Conservation (phyloP, 306 rosid genomes). For the Morella rubra region DNA sequence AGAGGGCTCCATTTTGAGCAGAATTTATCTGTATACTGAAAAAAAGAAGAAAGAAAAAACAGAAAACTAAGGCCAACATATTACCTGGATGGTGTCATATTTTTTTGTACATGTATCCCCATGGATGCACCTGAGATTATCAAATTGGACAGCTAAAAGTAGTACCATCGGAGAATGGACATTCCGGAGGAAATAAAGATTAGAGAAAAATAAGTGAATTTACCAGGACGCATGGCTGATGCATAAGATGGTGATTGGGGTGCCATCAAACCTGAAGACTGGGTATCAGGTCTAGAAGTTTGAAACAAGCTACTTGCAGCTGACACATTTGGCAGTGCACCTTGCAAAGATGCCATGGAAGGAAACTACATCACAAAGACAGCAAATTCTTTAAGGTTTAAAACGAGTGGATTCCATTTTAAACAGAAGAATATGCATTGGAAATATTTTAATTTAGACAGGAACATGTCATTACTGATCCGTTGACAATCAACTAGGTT, state of each 20-base stretch:
- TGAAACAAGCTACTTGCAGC: slow-evolving; percentile 37
- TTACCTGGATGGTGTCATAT: slow-evolving; percentile 48
- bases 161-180: background rate
- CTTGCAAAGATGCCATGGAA: slow-evolving; percentile 37
- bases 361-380: slow-evolving; percentile 45
- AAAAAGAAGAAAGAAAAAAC: slow-evolving; percentile 12
- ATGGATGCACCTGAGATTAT: slow-evolving; percentile 49
- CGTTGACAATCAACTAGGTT: background rate
- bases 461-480: background rate
- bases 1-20: background rate
- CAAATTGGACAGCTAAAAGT: slow-evolving; percentile 23
- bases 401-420: background rate
- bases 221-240: slow-evolving; percentile 44
- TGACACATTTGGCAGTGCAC: slow-evolving; percentile 31
- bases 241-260: slow-evolving; percentile 41
- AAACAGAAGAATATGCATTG: slow-evolving; percentile 4
- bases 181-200: slow-evolving; percentile 24
- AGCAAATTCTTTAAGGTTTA: slow-evolving; percentile 14
- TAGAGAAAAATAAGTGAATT: slow-evolving; percentile 14
- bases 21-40: background rate
- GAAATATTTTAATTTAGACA: background rate
- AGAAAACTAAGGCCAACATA: slow-evolving; percentile 9
- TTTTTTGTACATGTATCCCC: slow-evolving; percentile 45
- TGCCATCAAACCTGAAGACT: slow-evolving; percentile 32
- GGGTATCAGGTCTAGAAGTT: slow-evolving; percentile 42